These are phyloP conservation scores for Cryphonectria naterciae DNA, from an alignment of 2,329 filamentous ascomycete genomes.

Conservation along the genomic window DNA sequence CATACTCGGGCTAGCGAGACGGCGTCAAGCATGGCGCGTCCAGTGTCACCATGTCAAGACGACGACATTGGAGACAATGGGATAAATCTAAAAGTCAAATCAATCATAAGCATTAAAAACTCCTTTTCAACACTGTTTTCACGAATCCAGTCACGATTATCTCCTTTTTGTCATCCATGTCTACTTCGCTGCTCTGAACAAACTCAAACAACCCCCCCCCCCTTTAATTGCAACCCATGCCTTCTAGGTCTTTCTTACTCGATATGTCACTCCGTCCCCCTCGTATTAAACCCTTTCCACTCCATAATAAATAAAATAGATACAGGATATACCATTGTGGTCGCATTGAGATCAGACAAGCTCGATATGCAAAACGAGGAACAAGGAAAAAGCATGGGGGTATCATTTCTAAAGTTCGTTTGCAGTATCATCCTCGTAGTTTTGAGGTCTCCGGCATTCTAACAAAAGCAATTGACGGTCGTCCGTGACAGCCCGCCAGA, in stretches of 20 bases:
- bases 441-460: background rate
- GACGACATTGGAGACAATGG: background rate
- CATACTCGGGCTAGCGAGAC: background rate
- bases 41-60: background rate
- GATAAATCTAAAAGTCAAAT: conserved; percentile 1
- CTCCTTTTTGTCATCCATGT: background rate
- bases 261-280: no score
- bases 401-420: background rate
- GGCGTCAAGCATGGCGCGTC: background rate
- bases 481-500: background rate
- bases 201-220: no score
- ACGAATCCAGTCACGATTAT: background rate
- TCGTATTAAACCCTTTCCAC: no score
- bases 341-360: background rate
- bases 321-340: no score
- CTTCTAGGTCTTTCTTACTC: no score
- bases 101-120: background rate
- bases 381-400: background rate
- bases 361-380: background rate
- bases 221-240: no score
- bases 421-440: background rate
- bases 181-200: background rate
- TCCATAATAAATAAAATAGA: no score
- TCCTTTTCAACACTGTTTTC: background rate
- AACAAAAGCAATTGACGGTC: background rate